Conservation (phyloP, 108 stramenopile species). For the Cyclotella baltica region DNA sequence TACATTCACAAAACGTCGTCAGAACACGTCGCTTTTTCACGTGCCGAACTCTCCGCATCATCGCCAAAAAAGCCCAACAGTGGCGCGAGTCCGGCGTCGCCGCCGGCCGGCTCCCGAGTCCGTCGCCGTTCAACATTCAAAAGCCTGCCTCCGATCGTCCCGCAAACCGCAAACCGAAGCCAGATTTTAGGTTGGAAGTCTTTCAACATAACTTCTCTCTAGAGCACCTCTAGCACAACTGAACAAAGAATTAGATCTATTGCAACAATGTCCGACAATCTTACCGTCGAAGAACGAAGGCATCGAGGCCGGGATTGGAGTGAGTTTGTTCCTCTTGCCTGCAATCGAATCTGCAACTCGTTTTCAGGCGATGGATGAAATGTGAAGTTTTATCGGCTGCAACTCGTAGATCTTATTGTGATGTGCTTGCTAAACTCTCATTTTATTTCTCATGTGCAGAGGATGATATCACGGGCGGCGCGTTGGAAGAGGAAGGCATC, state of each 20-base stretch:
- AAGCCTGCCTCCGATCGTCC: background rate
- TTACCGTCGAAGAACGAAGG: background rate
- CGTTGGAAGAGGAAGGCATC: conserved; percentile 36
- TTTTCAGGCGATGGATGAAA: background rate
- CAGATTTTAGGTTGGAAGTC: too few relatives aligned
- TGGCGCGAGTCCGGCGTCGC: too few relatives aligned
- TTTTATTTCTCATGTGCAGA: background rate
- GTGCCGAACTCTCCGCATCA: background rate
- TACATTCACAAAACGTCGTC: too few relatives aligned
- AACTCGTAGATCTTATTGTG: background rate
- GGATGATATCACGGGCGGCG: background rate
- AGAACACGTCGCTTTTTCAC: too few relatives aligned
- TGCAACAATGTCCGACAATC: background rate
- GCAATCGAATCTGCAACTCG: background rate
- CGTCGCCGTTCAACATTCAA: background rate
- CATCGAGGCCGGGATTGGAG: background rate
- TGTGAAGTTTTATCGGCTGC: too few relatives aligned
- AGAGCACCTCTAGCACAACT: background rate
- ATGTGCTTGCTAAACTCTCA: background rate
- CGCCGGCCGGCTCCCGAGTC: background rate
- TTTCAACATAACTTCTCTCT: background rate
- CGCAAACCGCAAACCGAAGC: too few relatives aligned
- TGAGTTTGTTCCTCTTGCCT: background rate
- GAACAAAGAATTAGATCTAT: too few relatives aligned
- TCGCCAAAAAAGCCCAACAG: background rate